Evolutionary conservation across 2,329 filamentous ascomycete genomes (phyloP), one percentile per base, ranked within the genome.

Genomic region (Diaporthe vexans): DNA sequence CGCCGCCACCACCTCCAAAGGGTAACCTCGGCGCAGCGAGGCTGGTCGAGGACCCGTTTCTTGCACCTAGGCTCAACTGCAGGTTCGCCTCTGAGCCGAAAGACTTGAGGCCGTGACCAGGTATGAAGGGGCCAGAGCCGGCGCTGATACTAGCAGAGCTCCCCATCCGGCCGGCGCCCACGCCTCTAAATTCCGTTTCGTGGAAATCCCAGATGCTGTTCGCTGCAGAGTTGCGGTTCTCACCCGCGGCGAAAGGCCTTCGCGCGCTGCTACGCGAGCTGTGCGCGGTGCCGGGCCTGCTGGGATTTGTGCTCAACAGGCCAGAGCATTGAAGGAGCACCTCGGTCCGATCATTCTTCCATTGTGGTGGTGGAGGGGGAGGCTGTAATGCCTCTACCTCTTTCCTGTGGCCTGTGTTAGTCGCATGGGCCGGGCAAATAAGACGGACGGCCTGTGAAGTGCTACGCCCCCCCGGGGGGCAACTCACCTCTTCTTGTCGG

Each of bases 401-500:
- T 72, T 74, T 76, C 48, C 74, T 76, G 33, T 48, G 24, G 56
- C n/a, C 7, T 26, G 54, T 24, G 51, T 75, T 72, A 74, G 75
- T 48, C 7, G 40, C 13, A n/a, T 15, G 24, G 24, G 37, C 8
- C 29, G 17, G 17, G 17, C n/a, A 59, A 35, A 17, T 26, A 29
- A 56, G 65, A 57, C 24, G 33, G 15, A 51, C 48, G 63, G 48
- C 48, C 48, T 4, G 46, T 9, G 9, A 51, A n/a, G 46, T 4
- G 15, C 40, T 7, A 19, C 15, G 40, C 13, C 40, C 17, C 8
- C 21, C 33, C 33, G 13, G 21, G 48, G 48, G 63, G 17, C n/a
- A 6, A 85, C 88, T 85, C 83, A 87, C 85, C 88, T 90, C 81
- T 90, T 91, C 83, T 87, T 90, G 76, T 88, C 87, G 77, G 85